phyloP scores from a whole-genome alignment of 441 rosid species.

The Oxalis stricta region DNA sequence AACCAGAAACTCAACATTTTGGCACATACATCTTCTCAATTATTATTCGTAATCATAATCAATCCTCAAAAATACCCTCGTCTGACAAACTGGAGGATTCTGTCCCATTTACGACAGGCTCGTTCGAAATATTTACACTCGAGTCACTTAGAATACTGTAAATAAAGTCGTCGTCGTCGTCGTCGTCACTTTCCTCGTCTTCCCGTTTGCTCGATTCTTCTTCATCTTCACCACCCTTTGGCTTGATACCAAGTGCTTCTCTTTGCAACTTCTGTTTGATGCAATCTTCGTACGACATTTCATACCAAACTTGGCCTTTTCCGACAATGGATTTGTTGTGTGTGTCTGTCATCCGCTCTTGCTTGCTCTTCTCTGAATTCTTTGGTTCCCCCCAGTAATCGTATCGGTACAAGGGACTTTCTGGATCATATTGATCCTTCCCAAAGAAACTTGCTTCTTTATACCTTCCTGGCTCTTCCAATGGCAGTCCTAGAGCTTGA shows the following conservation, averaged over 20 bases:
- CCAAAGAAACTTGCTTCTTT: constrained; percentile 72
- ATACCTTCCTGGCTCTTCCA: constrained; percentile 92
- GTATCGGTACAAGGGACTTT: constrained; percentile 62
- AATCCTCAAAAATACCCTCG: constrained; percentile 39
- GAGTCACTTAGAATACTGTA: constrained; percentile 53
- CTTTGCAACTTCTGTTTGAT: constrained; percentile 45
- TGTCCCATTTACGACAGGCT: constrained; percentile 73
- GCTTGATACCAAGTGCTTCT: constrained; percentile 24
- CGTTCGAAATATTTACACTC: constrained; percentile 24
- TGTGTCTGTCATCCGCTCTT: constrained; percentile 56
- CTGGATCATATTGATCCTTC: constrained; percentile 77
- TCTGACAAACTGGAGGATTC: constrained; percentile 49
- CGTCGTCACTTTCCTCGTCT: constrained; percentile 11
- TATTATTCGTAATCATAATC: too few species aligned
- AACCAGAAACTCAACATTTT: too few species aligned
- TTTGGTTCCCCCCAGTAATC: constrained; percentile 97
- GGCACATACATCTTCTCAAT: too few species aligned
- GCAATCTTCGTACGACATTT: constrained; percentile 71
- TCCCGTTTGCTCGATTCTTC: constrained; percentile 15
- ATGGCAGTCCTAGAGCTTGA: constrained; percentile 71
- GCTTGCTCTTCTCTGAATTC: constrained; percentile 80
- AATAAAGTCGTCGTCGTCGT: constrained; percentile 47
- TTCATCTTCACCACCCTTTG: constrained; percentile 15
- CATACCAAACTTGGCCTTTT: constrained; percentile 72
- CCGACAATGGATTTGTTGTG: constrained; percentile 85